Conservation (phyloP, 2,329 filamentous ascomycete species). For the Gnomoniopsis smithogilvyi region DNA sequence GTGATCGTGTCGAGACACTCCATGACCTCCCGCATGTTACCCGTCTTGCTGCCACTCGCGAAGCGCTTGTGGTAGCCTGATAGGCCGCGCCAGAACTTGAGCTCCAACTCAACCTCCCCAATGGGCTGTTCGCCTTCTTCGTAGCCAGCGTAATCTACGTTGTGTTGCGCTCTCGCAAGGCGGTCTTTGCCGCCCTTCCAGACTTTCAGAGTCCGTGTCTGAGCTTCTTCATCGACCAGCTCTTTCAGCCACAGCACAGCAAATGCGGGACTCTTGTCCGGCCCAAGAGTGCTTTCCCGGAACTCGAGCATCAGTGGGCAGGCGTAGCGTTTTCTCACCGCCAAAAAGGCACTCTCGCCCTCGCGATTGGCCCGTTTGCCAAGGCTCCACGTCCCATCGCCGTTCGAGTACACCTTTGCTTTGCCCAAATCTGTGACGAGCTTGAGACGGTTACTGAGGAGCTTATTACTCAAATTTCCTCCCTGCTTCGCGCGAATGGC, state of each 20-base stretch:
- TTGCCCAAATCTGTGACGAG: constrained; percentile 54
- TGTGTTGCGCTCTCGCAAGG: constrained; percentile 32
- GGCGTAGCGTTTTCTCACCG: constrained; percentile 60
- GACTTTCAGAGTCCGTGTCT: constrained; percentile 55
- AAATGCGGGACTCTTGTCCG: constrained; percentile 58
- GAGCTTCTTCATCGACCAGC: constrained; percentile 64
- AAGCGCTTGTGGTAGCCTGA: constrained; percentile 56
- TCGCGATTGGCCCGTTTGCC: constrained; percentile 37
- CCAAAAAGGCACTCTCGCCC: constrained; percentile 45
- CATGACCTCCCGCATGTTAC: constrained; percentile 56
- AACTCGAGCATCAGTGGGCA: constrained; percentile 56
- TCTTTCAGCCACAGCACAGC: constrained; percentile 67
- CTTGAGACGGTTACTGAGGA: constrained; percentile 53
- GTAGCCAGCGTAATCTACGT: constrained; percentile 34
- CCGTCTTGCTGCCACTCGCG: constrained; percentile 47
- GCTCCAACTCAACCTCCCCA: constrained; percentile 53
- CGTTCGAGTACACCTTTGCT: constrained; percentile 54
- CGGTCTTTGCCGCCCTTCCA: constrained; percentile 63
- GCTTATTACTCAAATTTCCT: constrained; percentile 42
- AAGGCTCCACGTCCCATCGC: constrained; percentile 49
- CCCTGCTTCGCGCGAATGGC: constrained; percentile 39
- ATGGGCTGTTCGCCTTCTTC: constrained; percentile 53
- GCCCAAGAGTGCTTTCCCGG: constrained; percentile 48
- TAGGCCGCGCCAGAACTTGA: constrained; percentile 61
- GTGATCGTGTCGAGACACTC: constrained; percentile 61